These are phyloP conservation scores for Bryoerythrophyllum caledonicum DNA, from an alignment of 225 moss, liverwort and hornwort genomes.

Conservation along the genomic window DNA sequence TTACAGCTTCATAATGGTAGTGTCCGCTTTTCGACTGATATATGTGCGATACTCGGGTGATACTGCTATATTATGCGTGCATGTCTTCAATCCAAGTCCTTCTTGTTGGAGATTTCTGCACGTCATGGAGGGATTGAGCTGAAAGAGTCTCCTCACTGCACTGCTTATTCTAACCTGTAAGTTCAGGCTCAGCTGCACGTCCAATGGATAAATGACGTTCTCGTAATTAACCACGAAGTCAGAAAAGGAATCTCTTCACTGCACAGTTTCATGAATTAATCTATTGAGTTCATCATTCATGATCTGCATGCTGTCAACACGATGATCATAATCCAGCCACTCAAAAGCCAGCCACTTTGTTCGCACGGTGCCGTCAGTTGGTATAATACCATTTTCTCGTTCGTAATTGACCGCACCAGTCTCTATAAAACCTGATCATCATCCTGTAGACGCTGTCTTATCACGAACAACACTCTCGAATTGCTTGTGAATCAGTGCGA, in stretches of 20 bases:
- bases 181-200: neutral
- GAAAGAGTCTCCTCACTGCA: neutral
- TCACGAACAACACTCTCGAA: too few relatives aligned
- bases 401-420: neutral
- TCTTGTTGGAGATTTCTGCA: too few relatives aligned
- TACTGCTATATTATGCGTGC: too few relatives aligned
- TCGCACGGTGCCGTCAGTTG: conserved; percentile 19
- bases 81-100: neutral
- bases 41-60: too few relatives aligned
- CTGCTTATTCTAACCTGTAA: neutral
- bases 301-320: neutral
- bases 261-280: neutral
- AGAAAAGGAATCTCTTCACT: neutral
- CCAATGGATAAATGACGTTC: neutral
- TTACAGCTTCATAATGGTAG: too few relatives aligned
- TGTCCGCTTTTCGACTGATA: too few relatives aligned
- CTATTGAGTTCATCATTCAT: neutral
- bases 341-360: conserved; percentile 10
- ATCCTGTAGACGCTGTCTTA: too few relatives aligned
- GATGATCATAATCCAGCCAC: neutral
- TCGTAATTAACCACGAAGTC: too few relatives aligned
- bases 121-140: too few relatives aligned
- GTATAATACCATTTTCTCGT: neutral
- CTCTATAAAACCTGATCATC: too few relatives aligned
- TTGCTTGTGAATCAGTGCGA: too few relatives aligned